Percentiles rank a stretch among this genome's conserved stretches.
Conservation (phyloP, 371 early-diverging fungal species). For the Lichtheimia corymbifera region DNA sequence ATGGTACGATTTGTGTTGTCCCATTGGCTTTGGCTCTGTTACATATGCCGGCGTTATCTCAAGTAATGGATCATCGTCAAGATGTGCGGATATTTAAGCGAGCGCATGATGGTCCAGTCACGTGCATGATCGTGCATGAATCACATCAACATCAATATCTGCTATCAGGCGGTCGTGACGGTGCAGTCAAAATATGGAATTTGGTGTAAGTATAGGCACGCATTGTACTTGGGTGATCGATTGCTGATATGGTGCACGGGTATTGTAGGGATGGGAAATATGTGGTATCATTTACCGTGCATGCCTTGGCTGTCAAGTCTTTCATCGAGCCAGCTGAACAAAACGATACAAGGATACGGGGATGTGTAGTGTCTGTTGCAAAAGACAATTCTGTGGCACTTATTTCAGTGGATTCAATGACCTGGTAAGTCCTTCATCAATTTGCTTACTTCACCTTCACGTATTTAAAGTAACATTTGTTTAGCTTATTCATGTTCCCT, state of each 20-base stretch:
- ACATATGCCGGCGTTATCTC: conserved; percentile 31
- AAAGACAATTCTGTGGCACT: conserved; percentile 70
- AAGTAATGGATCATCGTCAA: conserved; percentile 16
- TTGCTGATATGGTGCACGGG: background rate
- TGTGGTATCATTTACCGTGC: conserved; percentile 68
- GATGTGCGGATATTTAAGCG: conserved; percentile 33
- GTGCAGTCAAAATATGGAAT: conserved; percentile 78
- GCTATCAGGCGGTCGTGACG: conserved; percentile 69
- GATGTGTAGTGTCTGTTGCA: conserved; percentile 68
- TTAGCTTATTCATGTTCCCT: conserved; percentile 63
- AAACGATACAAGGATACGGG: conserved; percentile 54
- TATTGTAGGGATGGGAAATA: conserved; percentile 55
- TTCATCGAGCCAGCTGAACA: conserved; percentile 70
- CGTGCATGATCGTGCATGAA: conserved; percentile 59
- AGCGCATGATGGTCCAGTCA: conserved; percentile 59
- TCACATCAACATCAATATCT: conserved; percentile 54
- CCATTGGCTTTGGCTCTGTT: conserved; percentile 50
- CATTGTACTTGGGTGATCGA: background rate
- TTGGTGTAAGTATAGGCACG: conserved; percentile 55
- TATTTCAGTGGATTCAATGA: conserved; percentile 76
- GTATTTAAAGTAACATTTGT: background rate
- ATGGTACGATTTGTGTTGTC: conserved; percentile 53
- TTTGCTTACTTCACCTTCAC: background rate
- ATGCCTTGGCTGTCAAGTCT: conserved; percentile 56
- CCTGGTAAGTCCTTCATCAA: conserved; percentile 49